A percentile compares a stretch with the other conserved stretches of the same genome.
phyloP scores from a whole-genome alignment of 2,329 filamentous ascomycete genomes.

The Trichophyton simii region DNA sequence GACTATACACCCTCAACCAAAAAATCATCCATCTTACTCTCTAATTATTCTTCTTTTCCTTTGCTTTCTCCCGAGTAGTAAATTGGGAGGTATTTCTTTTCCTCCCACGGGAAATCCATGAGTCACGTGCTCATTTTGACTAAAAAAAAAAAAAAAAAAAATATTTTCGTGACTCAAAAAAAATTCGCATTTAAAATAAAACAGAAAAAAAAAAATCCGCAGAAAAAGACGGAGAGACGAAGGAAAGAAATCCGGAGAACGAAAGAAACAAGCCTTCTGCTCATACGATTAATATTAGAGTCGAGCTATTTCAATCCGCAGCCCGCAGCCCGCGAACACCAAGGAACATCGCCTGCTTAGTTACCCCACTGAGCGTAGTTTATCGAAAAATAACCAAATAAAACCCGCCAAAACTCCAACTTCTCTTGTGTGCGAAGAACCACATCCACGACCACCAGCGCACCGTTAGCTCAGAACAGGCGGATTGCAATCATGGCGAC shows the following conservation, averaged over 20 bases:
- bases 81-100: too few species aligned
- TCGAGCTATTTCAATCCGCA: not conserved
- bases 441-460: not conserved
- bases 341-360: not conserved
- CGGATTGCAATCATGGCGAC: conserved; percentile 37
- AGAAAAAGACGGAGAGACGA: not conserved
- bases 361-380: not conserved
- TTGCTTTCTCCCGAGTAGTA: not conserved
- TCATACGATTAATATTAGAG: not conserved
- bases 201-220: not conserved
- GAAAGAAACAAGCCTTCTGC: not conserved
- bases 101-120: not conserved
- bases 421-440: not conserved
- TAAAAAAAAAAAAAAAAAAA: not conserved
- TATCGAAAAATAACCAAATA: not conserved
- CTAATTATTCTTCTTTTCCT: not conserved
- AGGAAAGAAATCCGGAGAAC: not conserved
- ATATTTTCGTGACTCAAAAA: not conserved
- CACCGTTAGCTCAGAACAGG: not conserved
- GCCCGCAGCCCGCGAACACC: not conserved
- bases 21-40: not conserved
- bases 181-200: not conserved
- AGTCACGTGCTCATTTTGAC: not conserved
- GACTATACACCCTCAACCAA: not conserved
- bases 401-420: not conserved